phyloP scores from a whole-genome alignment of 2,329 filamentous ascomycete species.

The Aspergillus hiratsukae region DNA sequence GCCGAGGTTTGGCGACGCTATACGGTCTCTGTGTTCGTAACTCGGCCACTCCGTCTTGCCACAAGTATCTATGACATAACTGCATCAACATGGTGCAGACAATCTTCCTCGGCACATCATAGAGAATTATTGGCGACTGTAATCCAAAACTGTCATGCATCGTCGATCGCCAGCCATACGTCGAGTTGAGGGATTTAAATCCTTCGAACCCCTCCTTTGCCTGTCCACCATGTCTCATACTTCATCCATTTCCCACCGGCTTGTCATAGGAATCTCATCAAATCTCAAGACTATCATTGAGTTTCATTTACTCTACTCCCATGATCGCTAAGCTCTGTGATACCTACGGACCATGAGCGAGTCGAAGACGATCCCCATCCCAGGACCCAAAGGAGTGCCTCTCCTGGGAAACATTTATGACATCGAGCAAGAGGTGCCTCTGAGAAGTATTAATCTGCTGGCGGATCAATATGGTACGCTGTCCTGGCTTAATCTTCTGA shows the following conservation, averaged over 20 bases:
- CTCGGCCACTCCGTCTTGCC: no score
- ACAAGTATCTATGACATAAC: neutral
- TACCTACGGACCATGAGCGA: conserved; percentile 13
- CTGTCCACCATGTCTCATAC: neutral
- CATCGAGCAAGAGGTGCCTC: conserved; percentile 56
- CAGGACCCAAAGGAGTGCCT: conserved; percentile 60
- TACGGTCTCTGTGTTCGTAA: neutral
- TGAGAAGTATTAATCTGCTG: conserved; percentile 53
- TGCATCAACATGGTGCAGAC: neutral
- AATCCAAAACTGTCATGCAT: neutral
- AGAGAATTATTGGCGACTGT: neutral
- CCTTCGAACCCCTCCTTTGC: neutral
- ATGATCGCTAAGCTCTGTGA: neutral
- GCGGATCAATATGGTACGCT: conserved; percentile 61
- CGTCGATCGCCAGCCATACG: neutral
- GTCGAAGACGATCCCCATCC: conserved; percentile 44
- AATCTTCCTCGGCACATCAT: neutral
- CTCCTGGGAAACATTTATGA: conserved; percentile 63
- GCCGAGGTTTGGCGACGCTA: no score
- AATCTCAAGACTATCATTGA: neutral
- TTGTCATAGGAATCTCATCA: no score
- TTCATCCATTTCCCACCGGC: no score
- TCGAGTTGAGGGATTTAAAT: neutral
- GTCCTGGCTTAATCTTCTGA: neutral
- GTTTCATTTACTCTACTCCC: neutral